Evolutionary conservation across 345 rosid species (phyloP).

Genomic region (Hibiscus trionum): DNA sequence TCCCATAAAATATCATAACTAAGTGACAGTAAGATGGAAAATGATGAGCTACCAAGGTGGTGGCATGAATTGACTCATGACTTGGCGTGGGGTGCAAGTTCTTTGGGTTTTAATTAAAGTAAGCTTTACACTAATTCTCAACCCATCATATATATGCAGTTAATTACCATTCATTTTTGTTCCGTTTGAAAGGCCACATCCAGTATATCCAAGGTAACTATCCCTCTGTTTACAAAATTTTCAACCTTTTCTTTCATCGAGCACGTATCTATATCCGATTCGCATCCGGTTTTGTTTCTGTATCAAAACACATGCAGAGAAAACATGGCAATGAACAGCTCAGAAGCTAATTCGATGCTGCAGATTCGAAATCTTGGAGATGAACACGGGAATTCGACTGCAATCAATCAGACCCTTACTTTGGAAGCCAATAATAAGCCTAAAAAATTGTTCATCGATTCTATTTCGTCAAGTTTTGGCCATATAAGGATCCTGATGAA

Average conservation of each 20-base stretch:
- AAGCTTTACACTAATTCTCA: not conserved
- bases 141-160: not conserved
- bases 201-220: not conserved
- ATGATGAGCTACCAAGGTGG: not conserved
- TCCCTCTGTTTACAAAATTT: not conserved
- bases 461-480: not conserved
- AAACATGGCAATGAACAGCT: not conserved
- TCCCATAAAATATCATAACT: too few relatives aligned
- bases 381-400: not conserved
- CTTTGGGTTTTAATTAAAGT: not conserved
- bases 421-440: not conserved
- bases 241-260: too few relatives aligned
- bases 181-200: not conserved
- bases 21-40: too few relatives aligned
- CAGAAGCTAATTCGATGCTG: not conserved
- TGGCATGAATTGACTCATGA: not conserved
- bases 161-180: not conserved
- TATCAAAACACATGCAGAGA: not conserved
- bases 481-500: not conserved
- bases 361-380: not conserved
- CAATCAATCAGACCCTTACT: not conserved
- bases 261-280: too few relatives aligned
- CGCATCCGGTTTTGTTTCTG: too few relatives aligned
- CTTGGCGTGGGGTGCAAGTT: not conserved
- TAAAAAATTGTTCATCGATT: not conserved